Evolutionary conservation across 352 stramenopile species (phyloP).

Genomic region (Globisporangium echinulatum): DNA sequence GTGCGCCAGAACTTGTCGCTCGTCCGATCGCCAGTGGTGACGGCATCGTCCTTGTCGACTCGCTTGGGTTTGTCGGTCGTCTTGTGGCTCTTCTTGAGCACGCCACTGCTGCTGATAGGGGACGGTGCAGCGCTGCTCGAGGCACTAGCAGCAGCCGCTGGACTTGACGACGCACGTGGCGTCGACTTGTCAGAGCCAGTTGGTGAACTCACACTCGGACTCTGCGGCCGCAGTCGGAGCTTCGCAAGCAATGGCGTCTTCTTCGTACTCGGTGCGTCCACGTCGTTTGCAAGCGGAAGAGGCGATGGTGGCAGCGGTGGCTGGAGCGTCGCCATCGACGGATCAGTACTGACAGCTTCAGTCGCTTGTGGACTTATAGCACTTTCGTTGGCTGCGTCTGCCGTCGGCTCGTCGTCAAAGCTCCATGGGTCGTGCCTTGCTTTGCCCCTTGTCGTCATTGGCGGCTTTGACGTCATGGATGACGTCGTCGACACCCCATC

Average conservation of each 20-base stretch:
- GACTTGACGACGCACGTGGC: not conserved
- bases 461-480: not conserved
- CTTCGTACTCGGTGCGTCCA: constrained; percentile 5
- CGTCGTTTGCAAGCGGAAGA: not conserved
- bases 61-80: not conserved
- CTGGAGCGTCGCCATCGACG: not conserved
- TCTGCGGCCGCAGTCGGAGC: constrained; percentile 46
- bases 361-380: no score
- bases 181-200: constrained; percentile 10
- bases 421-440: not conserved
- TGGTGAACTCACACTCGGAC: constrained; percentile 14
- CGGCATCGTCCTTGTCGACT: constrained; percentile 6
- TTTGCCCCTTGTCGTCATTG: not conserved
- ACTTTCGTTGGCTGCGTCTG: not conserved
- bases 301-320: constrained; percentile 1
- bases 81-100: constrained; percentile 15
- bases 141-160: not conserved
- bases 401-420: not conserved
- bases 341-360: no score
- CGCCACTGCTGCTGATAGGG: not conserved
- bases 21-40: constrained; percentile 8
- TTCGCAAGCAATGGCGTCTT: constrained; percentile 48
- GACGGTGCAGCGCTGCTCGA: not conserved
- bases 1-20: constrained; percentile 34
- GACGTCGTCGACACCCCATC: no score